A percentile compares a stretch with the other conserved stretches of the same genome.
Evolutionary conservation across 2,329 filamentous ascomycete species (phyloP).

Genomic region (Trichoderma koningiopsis): DNA sequence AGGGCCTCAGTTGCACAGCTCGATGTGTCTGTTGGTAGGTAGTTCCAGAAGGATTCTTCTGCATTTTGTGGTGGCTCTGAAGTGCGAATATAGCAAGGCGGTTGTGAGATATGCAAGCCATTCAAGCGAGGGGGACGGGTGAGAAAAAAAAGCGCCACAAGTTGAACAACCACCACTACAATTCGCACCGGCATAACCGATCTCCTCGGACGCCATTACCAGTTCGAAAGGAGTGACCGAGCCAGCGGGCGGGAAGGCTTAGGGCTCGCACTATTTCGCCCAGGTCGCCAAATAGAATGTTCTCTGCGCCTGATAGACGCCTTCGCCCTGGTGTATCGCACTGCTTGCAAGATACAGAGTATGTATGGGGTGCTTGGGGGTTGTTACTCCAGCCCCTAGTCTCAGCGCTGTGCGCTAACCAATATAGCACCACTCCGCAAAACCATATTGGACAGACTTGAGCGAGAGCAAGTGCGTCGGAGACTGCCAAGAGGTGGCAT

Average conservation of each 20-base stretch:
- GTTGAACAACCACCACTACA: slow-evolving; percentile 20
- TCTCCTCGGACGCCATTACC: slow-evolving; percentile 26
- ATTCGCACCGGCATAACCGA: slow-evolving; percentile 30
- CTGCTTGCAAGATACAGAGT: slow-evolving; percentile 3
- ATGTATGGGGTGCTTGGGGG: not conserved
- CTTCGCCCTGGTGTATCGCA: not conserved
- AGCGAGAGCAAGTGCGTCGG: slow-evolving; percentile 1
- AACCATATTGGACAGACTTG: slow-evolving; percentile 1
- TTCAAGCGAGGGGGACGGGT: not conserved
- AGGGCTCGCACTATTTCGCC: slow-evolving; percentile 10
- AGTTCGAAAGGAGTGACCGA: slow-evolving; percentile 25
- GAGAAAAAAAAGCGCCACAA: slow-evolving; percentile 17
- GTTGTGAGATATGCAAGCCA: slow-evolving; percentile 14
- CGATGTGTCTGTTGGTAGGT: slow-evolving; percentile 25
- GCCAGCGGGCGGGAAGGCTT: slow-evolving; percentile 25
- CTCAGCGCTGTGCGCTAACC: slow-evolving; percentile 20
- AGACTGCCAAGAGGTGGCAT: slow-evolving; percentile 8
- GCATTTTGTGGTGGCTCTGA: slow-evolving; percentile 22
- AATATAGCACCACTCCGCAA: slow-evolving; percentile 19
- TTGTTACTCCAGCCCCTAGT: slow-evolving; percentile 14
- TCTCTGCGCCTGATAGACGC: not conserved
- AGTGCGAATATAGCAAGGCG: not conserved
- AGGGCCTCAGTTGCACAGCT: slow-evolving; percentile 22
- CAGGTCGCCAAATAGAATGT: slow-evolving; percentile 1
- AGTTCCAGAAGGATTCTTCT: slow-evolving; percentile 39